A percentile compares a stretch with the other conserved stretches of the same genome.
phyloP scores from a whole-genome alignment of 208 protist genomes.

The Trypanosoma congolense region DNA sequence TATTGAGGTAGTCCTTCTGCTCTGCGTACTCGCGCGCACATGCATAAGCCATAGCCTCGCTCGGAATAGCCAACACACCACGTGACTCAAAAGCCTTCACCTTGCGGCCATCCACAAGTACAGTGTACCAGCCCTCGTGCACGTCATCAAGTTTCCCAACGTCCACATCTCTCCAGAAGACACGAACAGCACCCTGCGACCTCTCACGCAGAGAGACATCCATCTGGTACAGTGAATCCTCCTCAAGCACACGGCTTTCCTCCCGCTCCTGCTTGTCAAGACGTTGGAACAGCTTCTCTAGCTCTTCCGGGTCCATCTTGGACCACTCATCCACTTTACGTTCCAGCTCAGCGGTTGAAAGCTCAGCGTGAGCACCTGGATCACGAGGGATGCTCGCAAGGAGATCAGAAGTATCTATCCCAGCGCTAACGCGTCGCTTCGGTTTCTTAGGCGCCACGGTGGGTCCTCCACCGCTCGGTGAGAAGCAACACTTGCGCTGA shows the following conservation, averaged over 20 bases:
- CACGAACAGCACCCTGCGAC: conserved; percentile 51
- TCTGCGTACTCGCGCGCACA: conserved; percentile 85
- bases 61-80: conserved; percentile 71
- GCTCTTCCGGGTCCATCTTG: conserved; percentile 55
- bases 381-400: conserved; percentile 62
- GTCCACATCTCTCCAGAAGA: conserved; percentile 88
- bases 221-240: conserved; percentile 90
- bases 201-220: conserved; percentile 80
- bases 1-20: conserved; percentile 81
- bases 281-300: conserved; percentile 54
- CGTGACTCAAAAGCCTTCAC: conserved; percentile 87
- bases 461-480: conserved; percentile 1
- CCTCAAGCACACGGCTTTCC: conserved; percentile 66
- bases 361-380: conserved; percentile 75
- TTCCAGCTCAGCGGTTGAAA: conserved; percentile 81
- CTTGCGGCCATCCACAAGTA: conserved; percentile 81
- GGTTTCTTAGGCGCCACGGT: conserved; percentile 63
- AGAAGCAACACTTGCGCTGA: not conserved
- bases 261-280: conserved; percentile 65
- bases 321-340: conserved; percentile 80
- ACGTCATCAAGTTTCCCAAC: conserved; percentile 46
- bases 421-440: conserved; percentile 45
- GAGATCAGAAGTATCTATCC: conserved; percentile 53
- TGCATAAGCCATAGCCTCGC: conserved; percentile 76
- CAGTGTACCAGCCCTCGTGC: conserved; percentile 71